Conservation (phyloP, 1,284 basidiomycete genomes). For the Apiotrichum brassicae region DNA sequence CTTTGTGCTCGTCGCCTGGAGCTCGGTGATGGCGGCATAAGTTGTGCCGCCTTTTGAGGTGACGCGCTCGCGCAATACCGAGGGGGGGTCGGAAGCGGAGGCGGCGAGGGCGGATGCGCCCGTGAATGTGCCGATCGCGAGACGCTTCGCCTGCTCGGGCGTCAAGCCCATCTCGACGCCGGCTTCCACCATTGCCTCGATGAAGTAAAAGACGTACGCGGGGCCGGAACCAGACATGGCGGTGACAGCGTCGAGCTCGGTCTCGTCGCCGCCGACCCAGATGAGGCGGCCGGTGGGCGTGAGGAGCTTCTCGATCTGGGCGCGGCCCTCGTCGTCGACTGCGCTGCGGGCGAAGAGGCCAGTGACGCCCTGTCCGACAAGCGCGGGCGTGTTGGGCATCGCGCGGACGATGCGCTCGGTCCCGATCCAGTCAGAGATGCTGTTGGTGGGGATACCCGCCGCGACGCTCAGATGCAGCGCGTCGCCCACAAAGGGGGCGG, state of each 20-base stretch:
- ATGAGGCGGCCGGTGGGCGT: background rate
- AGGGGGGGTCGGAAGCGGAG: background rate
- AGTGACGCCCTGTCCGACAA: background rate
- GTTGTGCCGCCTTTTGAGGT: background rate
- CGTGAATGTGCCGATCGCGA: background rate
- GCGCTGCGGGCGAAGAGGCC: background rate
- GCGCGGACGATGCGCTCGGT: background rate
- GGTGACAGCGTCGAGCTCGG: background rate
- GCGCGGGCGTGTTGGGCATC: background rate
- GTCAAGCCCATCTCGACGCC: background rate
- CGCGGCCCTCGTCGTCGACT: background rate
- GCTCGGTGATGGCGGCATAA: background rate
- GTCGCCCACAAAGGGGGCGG: no score
- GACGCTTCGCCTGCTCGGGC: background rate
- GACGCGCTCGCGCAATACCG: background rate
- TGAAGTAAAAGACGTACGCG: background rate
- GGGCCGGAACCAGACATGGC: background rate
- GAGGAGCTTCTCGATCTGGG: background rate
- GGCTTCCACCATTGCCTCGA: background rate
- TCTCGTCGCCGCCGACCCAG: background rate
- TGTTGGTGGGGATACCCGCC: background rate
- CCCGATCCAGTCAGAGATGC: background rate
- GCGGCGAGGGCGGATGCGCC: background rate
- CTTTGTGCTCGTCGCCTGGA: background rate
- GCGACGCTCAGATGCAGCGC: background rate